Evolutionary conservation across 2,329 filamentous ascomycete genomes (phyloP).

Genomic region (Cytospora piceicola): DNA sequence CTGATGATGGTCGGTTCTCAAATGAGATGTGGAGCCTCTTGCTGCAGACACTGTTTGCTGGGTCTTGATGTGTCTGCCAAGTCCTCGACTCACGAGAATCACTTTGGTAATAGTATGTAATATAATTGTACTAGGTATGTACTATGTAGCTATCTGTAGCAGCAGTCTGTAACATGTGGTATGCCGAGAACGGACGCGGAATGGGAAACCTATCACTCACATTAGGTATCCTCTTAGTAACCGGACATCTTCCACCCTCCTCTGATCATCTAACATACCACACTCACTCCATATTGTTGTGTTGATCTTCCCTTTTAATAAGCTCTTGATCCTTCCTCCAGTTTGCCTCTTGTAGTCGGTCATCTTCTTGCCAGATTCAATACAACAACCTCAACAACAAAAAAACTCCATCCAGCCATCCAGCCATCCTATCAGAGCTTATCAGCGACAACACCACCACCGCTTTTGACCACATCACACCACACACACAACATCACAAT

Average conservation of each 20-base stretch:
- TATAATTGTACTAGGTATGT: neutral
- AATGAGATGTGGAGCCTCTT: neutral
- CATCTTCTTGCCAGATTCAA: neutral
- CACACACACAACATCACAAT: conserved; percentile 1
- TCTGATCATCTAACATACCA: neutral
- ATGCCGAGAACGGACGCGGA: neutral
- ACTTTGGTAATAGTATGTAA: neutral
- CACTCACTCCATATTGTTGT: too few species aligned
- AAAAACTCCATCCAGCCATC: neutral
- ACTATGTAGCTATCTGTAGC: neutral
- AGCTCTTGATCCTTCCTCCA: too few species aligned
- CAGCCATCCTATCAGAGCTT: neutral
- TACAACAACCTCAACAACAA: neutral
- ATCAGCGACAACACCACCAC: neutral
- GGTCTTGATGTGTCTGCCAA: neutral
- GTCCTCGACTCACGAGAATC: neutral
- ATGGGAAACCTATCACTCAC: neutral
- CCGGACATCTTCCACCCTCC: neutral
- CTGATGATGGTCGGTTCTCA: neutral
- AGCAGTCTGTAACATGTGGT: too few species aligned
- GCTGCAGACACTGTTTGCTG: neutral
- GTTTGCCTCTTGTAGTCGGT: too few species aligned
- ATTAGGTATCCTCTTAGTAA: conserved; percentile 1
- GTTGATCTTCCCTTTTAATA: neutral
- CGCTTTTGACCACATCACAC: neutral